Percentiles rank a stretch among this genome's conserved stretches.
Evolutionary conservation across 169 alveolate species (phyloP).

Genomic region (Eimeria necatrix): DNA sequence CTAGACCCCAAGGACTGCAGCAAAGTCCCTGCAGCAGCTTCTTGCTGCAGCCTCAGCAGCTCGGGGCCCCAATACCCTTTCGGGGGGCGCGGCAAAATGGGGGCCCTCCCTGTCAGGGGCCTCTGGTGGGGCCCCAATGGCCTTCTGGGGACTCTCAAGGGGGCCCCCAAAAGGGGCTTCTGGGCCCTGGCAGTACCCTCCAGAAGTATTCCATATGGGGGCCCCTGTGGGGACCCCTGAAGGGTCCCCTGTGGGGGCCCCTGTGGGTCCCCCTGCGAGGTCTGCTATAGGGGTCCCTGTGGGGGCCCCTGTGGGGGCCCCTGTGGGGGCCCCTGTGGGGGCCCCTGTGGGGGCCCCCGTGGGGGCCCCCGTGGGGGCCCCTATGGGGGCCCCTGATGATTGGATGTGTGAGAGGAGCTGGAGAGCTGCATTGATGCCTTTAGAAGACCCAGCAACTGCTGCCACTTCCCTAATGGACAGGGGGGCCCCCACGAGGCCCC

Average conservation of each 20-base stretch:
- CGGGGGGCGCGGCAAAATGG: too few relatives aligned
- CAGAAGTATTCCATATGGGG: background rate
- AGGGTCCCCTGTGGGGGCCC: slow-evolving; percentile 14
- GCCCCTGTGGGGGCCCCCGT: too few relatives aligned
- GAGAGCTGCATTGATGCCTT: background rate
- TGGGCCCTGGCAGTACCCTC: background rate
- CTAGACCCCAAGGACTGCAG: slow-evolving; percentile 48
- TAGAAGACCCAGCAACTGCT: background rate
- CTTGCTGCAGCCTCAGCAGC: slow-evolving; percentile 1
- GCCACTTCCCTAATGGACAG: slow-evolving; percentile 12
- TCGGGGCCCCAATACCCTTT: background rate
- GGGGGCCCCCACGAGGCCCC: slow-evolving; percentile 33
- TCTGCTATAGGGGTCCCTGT: too few relatives aligned
- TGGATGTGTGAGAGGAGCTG: background rate
- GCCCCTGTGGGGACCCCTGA: background rate
- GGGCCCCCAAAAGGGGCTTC: background rate
- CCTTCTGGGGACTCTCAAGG: background rate
- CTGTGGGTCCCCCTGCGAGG: background rate
- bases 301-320: slow-evolving; percentile 27
- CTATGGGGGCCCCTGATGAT: background rate
- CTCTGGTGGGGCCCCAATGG: background rate
- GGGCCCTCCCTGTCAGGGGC: slow-evolving; percentile 12
- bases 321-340: too few relatives aligned
- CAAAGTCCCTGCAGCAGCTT: background rate
- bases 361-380: background rate